Base-by-base conservation (phyloP, 2,329 filamentous ascomycete species). In the Sporothrix protearum region DNA sequence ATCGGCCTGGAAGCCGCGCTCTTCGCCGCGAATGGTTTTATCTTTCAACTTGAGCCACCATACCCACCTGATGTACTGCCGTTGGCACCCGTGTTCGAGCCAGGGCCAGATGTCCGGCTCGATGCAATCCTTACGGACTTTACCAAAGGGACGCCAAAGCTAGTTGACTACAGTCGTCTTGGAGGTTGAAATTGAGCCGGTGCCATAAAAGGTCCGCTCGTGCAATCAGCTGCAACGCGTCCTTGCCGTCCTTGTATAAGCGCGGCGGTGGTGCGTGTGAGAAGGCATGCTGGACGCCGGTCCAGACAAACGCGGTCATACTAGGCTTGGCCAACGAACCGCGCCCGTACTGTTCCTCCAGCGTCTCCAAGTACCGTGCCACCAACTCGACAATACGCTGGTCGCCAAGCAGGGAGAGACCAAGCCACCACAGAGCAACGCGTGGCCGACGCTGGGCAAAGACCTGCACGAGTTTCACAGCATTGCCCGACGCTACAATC, bases 371-470 rank as follows among this genome's bases (percentile, higher is more conserved):
- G 61, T 77, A 78, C 68, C 63, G 75, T 28, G 49, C 70, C n/a
- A 78, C 77, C 49, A 73, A 71, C 4, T 77, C 75, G 3, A 78
- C 33, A 12, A 76, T 69, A 6, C 70, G 73, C 10, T 73, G 9
- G 67, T 76, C 73, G 0, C 76, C 77, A 4, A 78, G 76, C 36
- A 77, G 74, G 67, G 76, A 77, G 7, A 78, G 72, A 16, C 77
- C 77, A 28, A 77, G 75, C 77, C 77, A 78, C 77, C 77, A 78
- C 28, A 78, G 71, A 1, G 75, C 76, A 49, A 78, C 75, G 8
- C 77, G 75, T 36, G 77, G 77, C 57, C 77, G 76, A 25, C 76
- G 76, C 45, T 74, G 63, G 19, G 73, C 70, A 63, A 78, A 78
- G 6, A 76, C 64, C 36, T 76, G 77, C 63, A 73, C 74, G 3